phyloP scores from a whole-genome alignment of 768 basidiomycete species.

The Hygrophoropsis aurantiaca region DNA sequence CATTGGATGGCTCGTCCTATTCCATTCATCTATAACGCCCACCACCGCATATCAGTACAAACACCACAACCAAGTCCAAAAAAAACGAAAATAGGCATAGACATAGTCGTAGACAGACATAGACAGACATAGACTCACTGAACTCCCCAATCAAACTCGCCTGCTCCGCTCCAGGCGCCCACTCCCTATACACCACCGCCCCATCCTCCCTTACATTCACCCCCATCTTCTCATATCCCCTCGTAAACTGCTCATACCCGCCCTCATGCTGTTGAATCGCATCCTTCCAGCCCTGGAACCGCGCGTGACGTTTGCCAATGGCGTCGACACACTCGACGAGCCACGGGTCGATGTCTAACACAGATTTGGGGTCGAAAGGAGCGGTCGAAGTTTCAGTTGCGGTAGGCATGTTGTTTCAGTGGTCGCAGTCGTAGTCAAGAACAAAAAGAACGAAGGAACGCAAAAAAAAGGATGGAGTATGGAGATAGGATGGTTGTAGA shows the following conservation, averaged over 20 bases:
- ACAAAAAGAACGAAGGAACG: background rate
- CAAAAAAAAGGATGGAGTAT: too few species aligned
- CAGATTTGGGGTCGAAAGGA: slow-evolving; percentile 53
- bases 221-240: slow-evolving; percentile 62
- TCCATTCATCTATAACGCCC: slow-evolving; percentile 73
- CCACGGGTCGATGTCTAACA: slow-evolving; percentile 68
- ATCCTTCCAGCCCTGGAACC: slow-evolving; percentile 74
- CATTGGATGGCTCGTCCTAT: slow-evolving; percentile 84
- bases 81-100: slow-evolving; percentile 7
- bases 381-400: too few species aligned
- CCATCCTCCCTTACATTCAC: slow-evolving; percentile 69
- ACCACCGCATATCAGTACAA: too few species aligned
- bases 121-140: slow-evolving; percentile 71
- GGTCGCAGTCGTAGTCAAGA: background rate
- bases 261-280: slow-evolving; percentile 78
- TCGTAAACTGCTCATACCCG: slow-evolving; percentile 70
- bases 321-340: slow-evolving; percentile 71
- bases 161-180: slow-evolving; percentile 88
- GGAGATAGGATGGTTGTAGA: slow-evolving; percentile 7
- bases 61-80: slow-evolving; percentile 1
- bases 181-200: slow-evolving; percentile 84
- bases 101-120: slow-evolving; percentile 8
- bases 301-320: slow-evolving; percentile 67
- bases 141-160: slow-evolving; percentile 94
- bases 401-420: slow-evolving; percentile 41